These are phyloP conservation scores for Xerocomus amazonicus DNA, from an alignment of 1,284 basidiomycete genomes.

Conservation along the genomic window DNA sequence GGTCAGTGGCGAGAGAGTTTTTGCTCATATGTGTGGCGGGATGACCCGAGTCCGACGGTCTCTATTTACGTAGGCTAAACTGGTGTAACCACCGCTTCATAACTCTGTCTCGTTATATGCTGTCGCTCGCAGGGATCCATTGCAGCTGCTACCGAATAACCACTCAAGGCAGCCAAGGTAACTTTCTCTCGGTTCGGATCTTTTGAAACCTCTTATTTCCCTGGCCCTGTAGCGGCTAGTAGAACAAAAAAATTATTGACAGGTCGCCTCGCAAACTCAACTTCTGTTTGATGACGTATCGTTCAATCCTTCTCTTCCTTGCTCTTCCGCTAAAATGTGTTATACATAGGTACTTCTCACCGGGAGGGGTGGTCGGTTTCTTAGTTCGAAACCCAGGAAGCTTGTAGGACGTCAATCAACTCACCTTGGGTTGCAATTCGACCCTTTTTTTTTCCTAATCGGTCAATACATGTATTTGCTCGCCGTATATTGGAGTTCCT, in stretches of 20 bases:
- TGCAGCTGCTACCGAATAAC: neutral
- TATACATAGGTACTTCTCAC: neutral
- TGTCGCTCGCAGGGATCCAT: neutral
- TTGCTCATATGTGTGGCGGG: neutral
- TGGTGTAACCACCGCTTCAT: neutral
- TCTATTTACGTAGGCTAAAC: neutral
- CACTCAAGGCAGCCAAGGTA: neutral
- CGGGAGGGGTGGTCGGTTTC: neutral
- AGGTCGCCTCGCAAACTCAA: constrained; percentile 3
- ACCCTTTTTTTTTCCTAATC: neutral
- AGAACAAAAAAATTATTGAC: constrained; percentile 7
- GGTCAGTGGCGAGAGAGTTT: neutral
- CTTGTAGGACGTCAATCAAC: neutral
- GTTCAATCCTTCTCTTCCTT: neutral
- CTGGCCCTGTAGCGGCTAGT: constrained; percentile 4
- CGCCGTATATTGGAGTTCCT: neutral
- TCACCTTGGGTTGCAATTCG: neutral
- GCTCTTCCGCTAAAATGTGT: neutral
- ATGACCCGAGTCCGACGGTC: neutral
- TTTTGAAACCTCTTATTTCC: neutral
- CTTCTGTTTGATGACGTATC: constrained; percentile 2
- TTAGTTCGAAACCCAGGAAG: neutral
- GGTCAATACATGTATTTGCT: neutral
- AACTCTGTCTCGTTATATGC: neutral
- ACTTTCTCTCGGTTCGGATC: constrained; percentile 11